phyloP scores from a whole-genome alignment of 169 alveolate genomes.

The Theileria equi region DNA sequence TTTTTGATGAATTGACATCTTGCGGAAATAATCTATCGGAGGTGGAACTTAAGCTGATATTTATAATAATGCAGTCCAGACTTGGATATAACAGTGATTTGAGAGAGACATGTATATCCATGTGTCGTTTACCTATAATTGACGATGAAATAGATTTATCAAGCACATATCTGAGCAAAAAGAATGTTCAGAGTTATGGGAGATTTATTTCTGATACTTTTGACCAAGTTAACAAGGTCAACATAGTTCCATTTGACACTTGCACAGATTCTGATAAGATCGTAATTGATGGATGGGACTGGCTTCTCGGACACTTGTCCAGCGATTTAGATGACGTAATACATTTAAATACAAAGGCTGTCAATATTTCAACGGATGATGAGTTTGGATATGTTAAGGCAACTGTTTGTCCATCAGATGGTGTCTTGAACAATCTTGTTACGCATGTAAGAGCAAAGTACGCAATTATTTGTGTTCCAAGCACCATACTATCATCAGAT shows the following conservation, averaged over 20 bases:
- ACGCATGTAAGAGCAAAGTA: conserved; percentile 8
- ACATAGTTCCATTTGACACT: conserved; percentile 41
- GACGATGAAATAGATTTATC: conserved; percentile 37
- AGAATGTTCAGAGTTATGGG: conserved; percentile 35
- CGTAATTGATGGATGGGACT: conserved; percentile 77
- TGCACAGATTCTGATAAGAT: conserved; percentile 63
- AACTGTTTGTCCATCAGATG: neutral
- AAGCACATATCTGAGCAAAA: conserved; percentile 13
- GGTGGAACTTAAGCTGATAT: conserved; percentile 26
- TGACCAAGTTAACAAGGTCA: conserved; percentile 43
- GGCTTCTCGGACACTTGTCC: conserved; percentile 63
- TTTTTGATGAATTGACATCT: conserved; percentile 54
- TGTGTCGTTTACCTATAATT: conserved; percentile 45
- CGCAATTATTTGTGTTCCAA: conserved; percentile 25
- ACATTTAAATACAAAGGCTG: conserved; percentile 62
- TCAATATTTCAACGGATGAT: conserved; percentile 31
- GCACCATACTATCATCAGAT: conserved; percentile 31
- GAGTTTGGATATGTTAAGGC: neutral
- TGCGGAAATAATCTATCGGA: conserved; percentile 5
- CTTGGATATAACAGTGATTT: conserved; percentile 55
- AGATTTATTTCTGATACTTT: conserved; percentile 37
- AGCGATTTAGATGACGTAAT: conserved; percentile 45
- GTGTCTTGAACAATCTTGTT: neutral
- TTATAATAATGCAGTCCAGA: conserved; percentile 49
- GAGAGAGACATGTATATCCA: conserved; percentile 59